These are phyloP conservation scores for Colletotrichum camelliae DNA, from an alignment of 2,329 filamentous ascomycete species.

Conservation along the genomic window DNA sequence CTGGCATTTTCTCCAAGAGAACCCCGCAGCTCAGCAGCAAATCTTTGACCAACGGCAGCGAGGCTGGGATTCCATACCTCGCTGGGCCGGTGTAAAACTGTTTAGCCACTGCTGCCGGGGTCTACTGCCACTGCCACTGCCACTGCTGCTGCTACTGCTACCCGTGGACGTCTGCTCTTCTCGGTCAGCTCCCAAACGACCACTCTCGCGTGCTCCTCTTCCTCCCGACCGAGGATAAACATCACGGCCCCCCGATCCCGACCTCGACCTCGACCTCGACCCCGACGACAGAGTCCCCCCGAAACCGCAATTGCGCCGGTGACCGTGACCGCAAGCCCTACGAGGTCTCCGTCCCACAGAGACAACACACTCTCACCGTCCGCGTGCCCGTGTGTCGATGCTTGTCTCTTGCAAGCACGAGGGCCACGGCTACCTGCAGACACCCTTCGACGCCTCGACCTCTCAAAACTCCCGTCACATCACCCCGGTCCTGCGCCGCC, in stretches of 20 bases:
- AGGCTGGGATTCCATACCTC: conserved; percentile 14
- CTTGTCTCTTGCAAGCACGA: conserved; percentile 14
- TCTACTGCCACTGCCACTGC: not conserved
- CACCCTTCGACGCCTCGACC: conserved; percentile 9
- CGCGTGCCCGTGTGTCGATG: conserved; percentile 14
- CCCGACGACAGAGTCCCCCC: not conserved
- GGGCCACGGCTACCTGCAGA: conserved; percentile 23
- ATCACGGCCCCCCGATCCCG: conserved; percentile 1
- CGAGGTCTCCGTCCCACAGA: not conserved
- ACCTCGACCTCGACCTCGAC: not conserved
- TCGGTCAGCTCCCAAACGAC: conserved; percentile 6
- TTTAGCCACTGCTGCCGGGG: not conserved
- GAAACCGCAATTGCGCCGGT: not conserved
- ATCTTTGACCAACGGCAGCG: conserved; percentile 21
- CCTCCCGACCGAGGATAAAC: conserved; percentile 23
- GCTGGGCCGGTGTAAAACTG: not conserved
- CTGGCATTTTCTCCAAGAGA: conserved; percentile 20
- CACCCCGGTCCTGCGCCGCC: conserved; percentile 9
- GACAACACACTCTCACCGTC: conserved; percentile 6
- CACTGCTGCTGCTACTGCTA: not conserved
- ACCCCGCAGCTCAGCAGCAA: conserved; percentile 21
- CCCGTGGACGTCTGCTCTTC: not conserved
- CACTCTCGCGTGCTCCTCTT: conserved; percentile 19
- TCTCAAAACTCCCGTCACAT: conserved; percentile 19
- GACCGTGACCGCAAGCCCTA: not conserved